A percentile compares a stretch with the other conserved stretches of the same genome.
Evolutionary conservation across 495 filamentous ascomycete genomes (phyloP).

Genomic region (Hypoxylon fragiforme): DNA sequence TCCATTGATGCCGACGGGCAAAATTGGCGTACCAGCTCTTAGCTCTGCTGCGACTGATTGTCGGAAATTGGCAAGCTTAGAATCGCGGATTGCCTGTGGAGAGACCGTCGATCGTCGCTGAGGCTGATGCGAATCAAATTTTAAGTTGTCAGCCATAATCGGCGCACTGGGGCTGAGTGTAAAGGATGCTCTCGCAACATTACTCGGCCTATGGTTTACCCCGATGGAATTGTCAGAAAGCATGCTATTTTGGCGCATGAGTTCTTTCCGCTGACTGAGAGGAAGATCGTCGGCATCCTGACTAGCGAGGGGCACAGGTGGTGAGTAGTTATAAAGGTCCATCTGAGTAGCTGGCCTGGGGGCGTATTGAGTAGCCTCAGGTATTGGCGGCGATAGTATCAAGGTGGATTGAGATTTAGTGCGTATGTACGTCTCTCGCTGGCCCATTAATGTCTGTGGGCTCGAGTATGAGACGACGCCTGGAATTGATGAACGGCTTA

Average conservation of each 20-base stretch:
- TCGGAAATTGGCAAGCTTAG: slow-evolving; percentile 74
- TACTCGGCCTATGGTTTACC: slow-evolving; percentile 18
- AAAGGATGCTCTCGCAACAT: slow-evolving; percentile 28
- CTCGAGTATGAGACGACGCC: slow-evolving; percentile 44
- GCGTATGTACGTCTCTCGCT: slow-evolving; percentile 62
- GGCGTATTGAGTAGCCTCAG: slow-evolving; percentile 21
- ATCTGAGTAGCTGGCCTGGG: slow-evolving; percentile 40
- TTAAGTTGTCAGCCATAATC: slow-evolving; percentile 32
- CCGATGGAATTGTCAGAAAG: slow-evolving; percentile 23
- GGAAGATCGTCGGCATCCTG: slow-evolving; percentile 67
- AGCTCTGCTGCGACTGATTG: slow-evolving; percentile 69
- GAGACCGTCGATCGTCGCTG: slow-evolving; percentile 45
- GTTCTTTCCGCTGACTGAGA: slow-evolving; percentile 66
- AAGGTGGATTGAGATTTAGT: slow-evolving; percentile 49
- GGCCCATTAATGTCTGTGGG: slow-evolving; percentile 61
- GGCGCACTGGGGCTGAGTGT: slow-evolving; percentile 9
- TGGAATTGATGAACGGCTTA: slow-evolving; percentile 34
- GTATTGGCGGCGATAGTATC: slow-evolving; percentile 25
- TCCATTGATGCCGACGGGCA: slow-evolving; percentile 37
- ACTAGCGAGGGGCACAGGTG: slow-evolving; percentile 10
- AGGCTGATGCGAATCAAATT: slow-evolving; percentile 63
- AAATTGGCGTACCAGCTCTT: slow-evolving; percentile 46
- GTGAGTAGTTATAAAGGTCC: slow-evolving; percentile 39
- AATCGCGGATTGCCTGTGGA: slow-evolving; percentile 54
- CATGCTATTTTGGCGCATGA: slow-evolving; percentile 52